Conservation (phyloP, 2,329 filamentous ascomycete species). For the Fragosphaeria purpurea region DNA sequence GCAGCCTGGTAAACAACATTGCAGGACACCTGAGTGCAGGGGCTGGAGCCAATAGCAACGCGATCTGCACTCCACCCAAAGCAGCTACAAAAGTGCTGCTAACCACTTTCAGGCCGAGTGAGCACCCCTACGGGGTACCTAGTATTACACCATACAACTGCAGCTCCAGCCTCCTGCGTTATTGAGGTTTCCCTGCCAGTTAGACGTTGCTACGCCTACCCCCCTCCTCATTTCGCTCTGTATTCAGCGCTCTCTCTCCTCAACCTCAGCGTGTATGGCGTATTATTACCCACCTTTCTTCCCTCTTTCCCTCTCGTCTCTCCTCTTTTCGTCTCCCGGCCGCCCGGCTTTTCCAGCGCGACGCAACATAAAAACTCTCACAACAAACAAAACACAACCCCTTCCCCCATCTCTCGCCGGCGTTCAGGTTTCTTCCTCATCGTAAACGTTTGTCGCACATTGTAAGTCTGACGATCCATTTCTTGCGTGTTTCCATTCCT, state of each 20-base stretch:
- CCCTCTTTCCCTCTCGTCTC: not conserved
- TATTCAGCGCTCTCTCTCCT: not conserved
- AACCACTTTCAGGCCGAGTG: too few species aligned
- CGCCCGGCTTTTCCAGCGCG: constrained; percentile 12
- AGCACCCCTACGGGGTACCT: too few species aligned
- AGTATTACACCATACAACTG: too few species aligned
- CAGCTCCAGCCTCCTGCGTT: too few species aligned
- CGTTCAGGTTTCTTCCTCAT: constrained; percentile 9
- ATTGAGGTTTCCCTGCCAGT: too few species aligned
- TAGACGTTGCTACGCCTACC: too few species aligned
- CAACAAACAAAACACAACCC: constrained; percentile 13
- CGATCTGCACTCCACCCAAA: too few species aligned
- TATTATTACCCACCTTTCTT: constrained; percentile 2
- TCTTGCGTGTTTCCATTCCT: not conserved
- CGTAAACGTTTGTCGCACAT: constrained; percentile 5
- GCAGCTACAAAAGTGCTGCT: too few species aligned
- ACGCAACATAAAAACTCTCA: constrained; percentile 1
- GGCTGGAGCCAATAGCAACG: too few species aligned
- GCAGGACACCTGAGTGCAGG: too few species aligned
- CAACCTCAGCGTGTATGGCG: not conserved
- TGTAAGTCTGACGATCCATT: constrained; percentile 3
- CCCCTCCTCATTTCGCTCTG: too few species aligned
- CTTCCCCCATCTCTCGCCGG: constrained; percentile 6
- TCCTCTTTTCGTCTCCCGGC: constrained; percentile 11
- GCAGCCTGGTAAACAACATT: too few species aligned